phyloP scores from a whole-genome alignment of 768 basidiomycete species.

The Brasilioporus rufonigricans region DNA sequence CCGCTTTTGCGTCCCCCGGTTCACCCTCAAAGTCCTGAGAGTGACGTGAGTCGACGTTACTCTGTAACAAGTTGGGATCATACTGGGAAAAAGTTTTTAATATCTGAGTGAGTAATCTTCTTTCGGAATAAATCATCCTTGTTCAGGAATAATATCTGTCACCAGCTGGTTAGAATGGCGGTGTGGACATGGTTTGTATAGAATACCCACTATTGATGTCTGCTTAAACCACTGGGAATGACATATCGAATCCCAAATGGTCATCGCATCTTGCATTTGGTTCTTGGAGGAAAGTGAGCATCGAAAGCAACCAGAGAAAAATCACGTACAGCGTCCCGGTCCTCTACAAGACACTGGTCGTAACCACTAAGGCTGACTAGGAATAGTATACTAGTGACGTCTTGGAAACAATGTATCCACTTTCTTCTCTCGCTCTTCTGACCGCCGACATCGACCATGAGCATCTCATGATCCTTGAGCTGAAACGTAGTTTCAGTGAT shows the following conservation, averaged over 20 bases:
- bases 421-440: slow-evolving; percentile 93
- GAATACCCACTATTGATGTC: slow-evolving; percentile 75
- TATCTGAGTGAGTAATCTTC: slow-evolving; percentile 79
- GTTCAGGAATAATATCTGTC: slow-evolving; percentile 89
- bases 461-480: slow-evolving; percentile 76
- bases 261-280: slow-evolving; percentile 98
- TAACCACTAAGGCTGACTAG: slow-evolving; percentile 90
- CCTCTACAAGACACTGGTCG: slow-evolving; percentile 92
- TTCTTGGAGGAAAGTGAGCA: slow-evolving; percentile 49
- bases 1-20: slow-evolving; percentile 65
- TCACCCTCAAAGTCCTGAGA: slow-evolving; percentile 82
- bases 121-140: slow-evolving; percentile 91
- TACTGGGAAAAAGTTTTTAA: slow-evolving; percentile 88
- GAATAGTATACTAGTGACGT: slow-evolving; percentile 92
- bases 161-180: neutral
- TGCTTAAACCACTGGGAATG: slow-evolving; percentile 97
- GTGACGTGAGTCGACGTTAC: neutral
- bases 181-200: neutral
- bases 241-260: slow-evolving; percentile 98
- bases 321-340: slow-evolving; percentile 76
- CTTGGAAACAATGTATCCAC: slow-evolving; percentile 95
- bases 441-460: slow-evolving; percentile 93
- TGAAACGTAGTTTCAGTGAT: slow-evolving; percentile 87
- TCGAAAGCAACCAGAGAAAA: neutral
- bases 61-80: slow-evolving; percentile 15